These are phyloP conservation scores for Solanum pennellii DNA, from an alignment of 257 asterid genomes.

Conservation along the genomic window DNA sequence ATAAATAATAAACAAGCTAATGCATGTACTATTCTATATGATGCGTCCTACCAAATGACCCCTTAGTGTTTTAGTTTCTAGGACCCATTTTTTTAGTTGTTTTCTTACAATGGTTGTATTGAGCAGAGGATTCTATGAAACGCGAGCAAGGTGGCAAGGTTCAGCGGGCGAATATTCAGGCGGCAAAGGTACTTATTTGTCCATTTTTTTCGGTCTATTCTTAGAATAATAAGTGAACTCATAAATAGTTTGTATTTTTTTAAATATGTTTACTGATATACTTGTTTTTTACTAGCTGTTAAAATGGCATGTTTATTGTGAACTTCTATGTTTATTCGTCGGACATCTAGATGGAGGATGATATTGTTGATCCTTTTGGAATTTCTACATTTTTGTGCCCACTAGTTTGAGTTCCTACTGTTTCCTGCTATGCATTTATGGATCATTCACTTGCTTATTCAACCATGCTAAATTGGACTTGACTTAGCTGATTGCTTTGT, in stretches of 20 bases:
- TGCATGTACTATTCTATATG: not conserved
- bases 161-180: conserved; percentile 85
- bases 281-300: not conserved
- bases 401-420: not conserved
- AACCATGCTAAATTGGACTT: not conserved
- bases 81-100: not conserved
- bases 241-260: not conserved
- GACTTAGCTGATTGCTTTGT: not conserved
- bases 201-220: not conserved
- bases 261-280: not conserved
- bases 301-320: not conserved
- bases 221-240: not conserved
- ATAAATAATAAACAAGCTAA: not conserved
- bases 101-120: not conserved
- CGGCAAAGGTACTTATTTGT: conserved; percentile 57
- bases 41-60: not conserved
- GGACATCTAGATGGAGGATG: not conserved
- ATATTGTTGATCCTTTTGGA: not conserved
- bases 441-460: not conserved
- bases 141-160: conserved; percentile 88
- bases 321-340: not conserved
- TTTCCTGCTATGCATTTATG: not conserved
- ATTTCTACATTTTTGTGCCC: not conserved
- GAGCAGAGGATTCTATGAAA: conserved; percentile 76
- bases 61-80: not conserved